Evolutionary conservation across 345 rosid genomes (phyloP), one percentile per base, ranked within the genome.

Genomic region (Raphanus raphanistrum): DNA sequence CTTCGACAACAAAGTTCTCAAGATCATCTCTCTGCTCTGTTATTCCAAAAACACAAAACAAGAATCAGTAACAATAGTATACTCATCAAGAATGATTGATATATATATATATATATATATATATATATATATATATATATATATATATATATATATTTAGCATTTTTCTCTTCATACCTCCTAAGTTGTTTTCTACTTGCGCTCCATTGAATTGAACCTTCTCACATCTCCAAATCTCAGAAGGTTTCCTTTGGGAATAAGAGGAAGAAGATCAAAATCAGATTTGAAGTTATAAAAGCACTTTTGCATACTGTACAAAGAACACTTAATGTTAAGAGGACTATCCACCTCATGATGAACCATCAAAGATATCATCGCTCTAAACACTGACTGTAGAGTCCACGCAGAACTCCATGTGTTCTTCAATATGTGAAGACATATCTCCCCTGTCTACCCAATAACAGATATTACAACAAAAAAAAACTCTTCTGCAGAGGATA

Each of bases 351-450:
- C 98, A 17, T 98, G 99, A 76, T 95, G 98, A 61, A 97, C 99
- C 98, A 95, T 92, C 86, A 95, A 76, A 69, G 98, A 96, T 55
- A 96, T 93, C 80, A 96, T 91, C 21, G 99, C 99, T 83, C 95
- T 90, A 82, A 97, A 96, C 67, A 96, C 99, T 52, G 97, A 95
- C 82, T 95, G 97, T 70, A 93, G 94, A 2, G 98, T 95, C 99
- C 99, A 95, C 21, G 99, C 98, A 1, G 99, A 97, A 80, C 98
- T 95, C 99, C 98, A 96, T 28, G 99, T 97, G 79, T 90, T 96
- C 88, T 96, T 96, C 92, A 95, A 86, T 77, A 95, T 95, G 77
- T 92, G 98, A 36, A 92, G 90, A 74, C 99, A 95, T 82, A 95
- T 92, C 78, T 95, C 99, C 32, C 99, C 97, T 0, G 99, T 95